Evolutionary conservation across 2,329 filamentous ascomycete species (phyloP).

Genomic region (Camptophora hylomeconis): DNA sequence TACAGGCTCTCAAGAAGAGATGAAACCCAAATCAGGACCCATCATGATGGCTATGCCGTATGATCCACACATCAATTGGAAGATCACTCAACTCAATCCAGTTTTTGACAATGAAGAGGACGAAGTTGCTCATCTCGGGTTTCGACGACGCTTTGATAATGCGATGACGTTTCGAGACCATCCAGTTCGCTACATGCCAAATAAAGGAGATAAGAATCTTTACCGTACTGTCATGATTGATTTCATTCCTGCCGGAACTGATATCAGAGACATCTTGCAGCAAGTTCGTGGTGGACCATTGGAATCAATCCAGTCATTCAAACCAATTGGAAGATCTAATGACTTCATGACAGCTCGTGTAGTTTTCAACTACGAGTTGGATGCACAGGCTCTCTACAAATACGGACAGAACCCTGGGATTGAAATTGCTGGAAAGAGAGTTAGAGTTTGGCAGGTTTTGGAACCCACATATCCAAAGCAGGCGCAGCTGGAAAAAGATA

Average conservation of each 20-base stretch:
- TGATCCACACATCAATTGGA: constrained; percentile 3
- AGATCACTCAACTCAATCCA: constrained; percentile 10
- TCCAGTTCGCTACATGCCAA: constrained; percentile 15
- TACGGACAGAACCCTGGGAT: constrained; percentile 10
- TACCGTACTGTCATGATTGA: constrained; percentile 18
- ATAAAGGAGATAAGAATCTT: constrained; percentile 9
- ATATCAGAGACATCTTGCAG: constrained; percentile 10
- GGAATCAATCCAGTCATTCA: constrained; percentile 14
- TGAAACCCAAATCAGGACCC: no score
- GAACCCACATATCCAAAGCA: constrained; percentile 16
- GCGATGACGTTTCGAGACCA: constrained; percentile 11
- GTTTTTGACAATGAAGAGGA: constrained; percentile 10
- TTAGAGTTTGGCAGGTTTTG: constrained; percentile 14
- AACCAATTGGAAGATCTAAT: constrained; percentile 10
- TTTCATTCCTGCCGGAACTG: constrained; percentile 12
- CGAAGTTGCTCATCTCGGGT: no score
- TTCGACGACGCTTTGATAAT: no score
- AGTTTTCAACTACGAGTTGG: constrained; percentile 11
- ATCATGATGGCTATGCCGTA: constrained; percentile 1
- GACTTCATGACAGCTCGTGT: constrained; percentile 15
- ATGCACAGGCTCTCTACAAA: constrained; percentile 11
- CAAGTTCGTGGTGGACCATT: constrained; percentile 11
- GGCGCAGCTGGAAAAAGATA: constrained; percentile 9
- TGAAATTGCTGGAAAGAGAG: constrained; percentile 8
- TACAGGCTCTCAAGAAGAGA: no score